phyloP scores from a whole-genome alignment of 768 basidiomycete genomes.

The Podaxis pistillaris region DNA sequence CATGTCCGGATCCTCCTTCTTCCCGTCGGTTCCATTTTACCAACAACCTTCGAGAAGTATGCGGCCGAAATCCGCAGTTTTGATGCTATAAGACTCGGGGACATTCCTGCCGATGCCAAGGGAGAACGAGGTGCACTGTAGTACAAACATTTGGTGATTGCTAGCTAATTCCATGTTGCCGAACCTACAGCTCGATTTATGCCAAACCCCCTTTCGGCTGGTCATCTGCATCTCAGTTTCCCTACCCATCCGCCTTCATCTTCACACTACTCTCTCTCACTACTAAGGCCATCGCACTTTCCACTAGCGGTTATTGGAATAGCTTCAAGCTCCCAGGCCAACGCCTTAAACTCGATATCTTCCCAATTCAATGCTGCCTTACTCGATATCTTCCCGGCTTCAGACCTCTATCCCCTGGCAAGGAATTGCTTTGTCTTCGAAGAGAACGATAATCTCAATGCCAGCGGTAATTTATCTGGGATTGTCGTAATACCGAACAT shows the following conservation, averaged over 20 bases:
- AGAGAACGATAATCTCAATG: constrained; percentile 58
- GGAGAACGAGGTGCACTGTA: constrained; percentile 65
- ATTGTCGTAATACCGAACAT: constrained; percentile 78
- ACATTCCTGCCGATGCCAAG: constrained; percentile 77
- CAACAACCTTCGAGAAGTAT: constrained; percentile 70
- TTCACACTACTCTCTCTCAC: constrained; percentile 63
- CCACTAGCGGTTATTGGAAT: constrained; percentile 89
- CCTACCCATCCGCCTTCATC: constrained; percentile 71
- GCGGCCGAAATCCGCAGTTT: constrained; percentile 72
- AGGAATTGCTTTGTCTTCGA: constrained; percentile 87
- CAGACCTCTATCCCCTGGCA: constrained; percentile 73
- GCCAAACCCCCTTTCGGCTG: constrained; percentile 72
- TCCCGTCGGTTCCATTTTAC: constrained; percentile 77
- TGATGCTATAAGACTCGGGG: constrained; percentile 71
- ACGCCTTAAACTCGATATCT: constrained; percentile 51
- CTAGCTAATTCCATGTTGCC: constrained; percentile 12
- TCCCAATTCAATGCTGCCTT: constrained; percentile 67
- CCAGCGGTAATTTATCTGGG: constrained; percentile 56
- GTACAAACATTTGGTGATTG: not conserved
- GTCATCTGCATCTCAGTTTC: constrained; percentile 79
- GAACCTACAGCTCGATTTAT: constrained; percentile 64
- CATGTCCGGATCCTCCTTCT: constrained; percentile 83
- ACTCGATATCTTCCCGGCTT: constrained; percentile 63
- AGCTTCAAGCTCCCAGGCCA: constrained; percentile 60
- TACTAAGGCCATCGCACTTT: constrained; percentile 79